Base-by-base conservation (phyloP, 2,329 filamentous ascomycete genomes). In the Botryosphaeria dothidea region DNA sequence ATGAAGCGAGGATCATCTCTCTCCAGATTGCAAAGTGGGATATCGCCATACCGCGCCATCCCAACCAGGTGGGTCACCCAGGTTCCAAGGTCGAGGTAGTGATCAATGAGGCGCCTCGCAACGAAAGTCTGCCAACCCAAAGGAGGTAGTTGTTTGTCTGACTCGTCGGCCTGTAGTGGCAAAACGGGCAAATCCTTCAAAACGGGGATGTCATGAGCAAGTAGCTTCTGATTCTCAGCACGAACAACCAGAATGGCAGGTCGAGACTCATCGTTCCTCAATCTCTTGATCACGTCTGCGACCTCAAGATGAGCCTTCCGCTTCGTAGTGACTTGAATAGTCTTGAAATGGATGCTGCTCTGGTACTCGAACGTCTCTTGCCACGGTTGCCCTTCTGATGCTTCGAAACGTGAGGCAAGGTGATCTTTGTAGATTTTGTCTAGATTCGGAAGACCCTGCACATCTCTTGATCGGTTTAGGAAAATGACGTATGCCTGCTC, bases 21-120 rank as follows among this genome's bases (percentile, higher is more conserved):
- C 76, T 98, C 95, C 34, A 99, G 81, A 71, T 99, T 99, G 79
- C 95, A 98, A 7, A 99, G 83, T 1, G 95, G 95, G 4, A 99
- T 88, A 75, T 98, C 92, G 27, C 95, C 95, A 74, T 98, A 98
- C 67, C 92, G 86, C 54, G 95, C 91, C 63, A 99, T 86, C 52
- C 93, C 89, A 27, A 92, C 90, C 19, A 99, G 83, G 78, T 99
- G 93, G 45, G 92, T 81, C 49, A 99, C 86, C 94, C 95, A 99
- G 0, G 91, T 89, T 1, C 93, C 92, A n/a, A 99, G 86, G 65
- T 92, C 92, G 15, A 99, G 85, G 74, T 97, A 99, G 72, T 97
- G 92, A 29, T 89, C 89, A 8, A 98, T 90, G 9, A 98, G 81
- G 27, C 94, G 88, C 71, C 92, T 92, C 2, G 93, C 92, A 66